Conservation (phyloP, 805 yeast genomes). For the Blastobotrys americana region DNA sequence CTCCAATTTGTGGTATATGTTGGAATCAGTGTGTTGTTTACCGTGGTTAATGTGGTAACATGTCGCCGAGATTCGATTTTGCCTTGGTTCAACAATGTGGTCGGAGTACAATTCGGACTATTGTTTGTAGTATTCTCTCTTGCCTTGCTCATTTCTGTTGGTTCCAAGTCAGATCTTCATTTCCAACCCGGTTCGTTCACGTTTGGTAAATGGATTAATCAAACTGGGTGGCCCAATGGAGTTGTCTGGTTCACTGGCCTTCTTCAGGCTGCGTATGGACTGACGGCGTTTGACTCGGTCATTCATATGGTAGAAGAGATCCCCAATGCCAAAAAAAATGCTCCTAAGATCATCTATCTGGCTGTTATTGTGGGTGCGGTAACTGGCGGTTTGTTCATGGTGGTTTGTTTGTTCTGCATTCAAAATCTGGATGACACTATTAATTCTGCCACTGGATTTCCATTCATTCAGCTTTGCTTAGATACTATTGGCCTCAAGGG, state of each 20-base stretch:
- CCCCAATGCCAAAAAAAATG: conserved; percentile 59
- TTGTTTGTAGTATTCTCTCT: conserved; percentile 12
- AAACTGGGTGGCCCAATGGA: conserved; percentile 63
- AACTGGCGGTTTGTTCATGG: conserved; percentile 62
- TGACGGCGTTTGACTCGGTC: conserved; percentile 75
- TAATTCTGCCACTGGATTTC: conserved; percentile 73
- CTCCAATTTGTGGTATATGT: conserved; percentile 12
- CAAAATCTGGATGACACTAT: conserved; percentile 60
- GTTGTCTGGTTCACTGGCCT: conserved; percentile 69
- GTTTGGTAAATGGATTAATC: conserved; percentile 14
- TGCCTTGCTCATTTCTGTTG: conserved; percentile 13
- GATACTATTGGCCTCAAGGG: conserved; percentile 54
- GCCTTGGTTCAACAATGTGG: conserved; percentile 12
- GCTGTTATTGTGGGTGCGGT: conserved; percentile 57
- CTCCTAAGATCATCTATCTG: conserved; percentile 65
- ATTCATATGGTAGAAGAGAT: conserved; percentile 80
- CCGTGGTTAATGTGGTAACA: conserved; percentile 11
- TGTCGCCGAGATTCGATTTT: conserved; percentile 13
- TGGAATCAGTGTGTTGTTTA: conserved; percentile 9
- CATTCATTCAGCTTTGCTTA: conserved; percentile 56
- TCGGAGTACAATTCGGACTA: conserved; percentile 8
- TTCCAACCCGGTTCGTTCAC: conserved; percentile 15
- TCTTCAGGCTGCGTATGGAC: conserved; percentile 68
- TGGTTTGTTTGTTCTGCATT: conserved; percentile 61
- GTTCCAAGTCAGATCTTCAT: conserved; percentile 8